These are phyloP conservation scores for Colletotrichum kahawae DNA, from an alignment of 2,329 filamentous ascomycete genomes.

Conservation along the genomic window DNA sequence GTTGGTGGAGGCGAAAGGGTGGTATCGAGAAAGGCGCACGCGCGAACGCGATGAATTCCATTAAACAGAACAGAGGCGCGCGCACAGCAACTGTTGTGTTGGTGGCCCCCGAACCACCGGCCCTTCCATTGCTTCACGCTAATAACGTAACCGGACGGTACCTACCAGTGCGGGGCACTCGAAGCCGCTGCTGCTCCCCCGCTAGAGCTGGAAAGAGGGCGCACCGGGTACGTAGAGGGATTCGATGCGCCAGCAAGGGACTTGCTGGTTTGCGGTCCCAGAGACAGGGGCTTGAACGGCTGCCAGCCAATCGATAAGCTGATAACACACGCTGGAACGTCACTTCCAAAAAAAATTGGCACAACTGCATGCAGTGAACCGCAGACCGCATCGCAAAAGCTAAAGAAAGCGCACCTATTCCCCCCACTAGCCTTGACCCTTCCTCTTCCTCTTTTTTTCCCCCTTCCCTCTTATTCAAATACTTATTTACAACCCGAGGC, in stretches of 20 bases:
- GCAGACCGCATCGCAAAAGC: conserved; percentile 15
- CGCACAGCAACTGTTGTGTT: background rate
- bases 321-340: conserved; percentile 13
- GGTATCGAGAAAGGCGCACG: background rate
- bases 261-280: background rate
- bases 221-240: background rate
- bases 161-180: conserved; percentile 7
- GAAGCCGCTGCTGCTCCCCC: background rate
- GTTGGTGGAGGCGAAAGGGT: background rate
- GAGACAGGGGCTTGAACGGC: background rate
- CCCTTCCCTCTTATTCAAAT: background rate
- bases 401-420: conserved; percentile 2
- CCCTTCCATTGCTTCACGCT: background rate
- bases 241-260: background rate
- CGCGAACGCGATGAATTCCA: conserved; percentile 14
- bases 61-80: conserved; percentile 6
- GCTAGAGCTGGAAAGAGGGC: conserved; percentile 2
- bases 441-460: background rate
- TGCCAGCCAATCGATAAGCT: conserved; percentile 17
- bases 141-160: background rate
- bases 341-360: conserved; percentile 14
- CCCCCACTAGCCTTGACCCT: background rate
- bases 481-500: background rate
- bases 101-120: background rate
- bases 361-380: conserved; percentile 14